Conservation (phyloP, 2,329 filamentous ascomycete species). For the Trichoderma sp. region DNA sequence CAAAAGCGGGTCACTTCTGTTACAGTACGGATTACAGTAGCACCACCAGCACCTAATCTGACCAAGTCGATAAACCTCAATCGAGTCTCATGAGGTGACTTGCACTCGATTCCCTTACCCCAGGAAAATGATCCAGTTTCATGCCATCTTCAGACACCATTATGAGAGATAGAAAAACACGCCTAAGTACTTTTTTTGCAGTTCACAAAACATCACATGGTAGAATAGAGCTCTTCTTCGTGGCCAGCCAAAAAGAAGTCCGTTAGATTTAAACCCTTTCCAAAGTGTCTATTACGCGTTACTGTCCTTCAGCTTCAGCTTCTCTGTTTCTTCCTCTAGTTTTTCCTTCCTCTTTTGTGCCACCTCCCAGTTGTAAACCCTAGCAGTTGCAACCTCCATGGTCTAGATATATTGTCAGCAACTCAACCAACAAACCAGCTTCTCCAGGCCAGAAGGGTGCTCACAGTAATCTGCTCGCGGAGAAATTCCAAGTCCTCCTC, state of each 20-base stretch:
- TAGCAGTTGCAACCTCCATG: conserved; percentile 90
- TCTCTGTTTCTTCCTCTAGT: conserved; percentile 53
- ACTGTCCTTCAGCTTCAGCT: conserved; percentile 39
- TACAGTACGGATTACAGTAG: background rate
- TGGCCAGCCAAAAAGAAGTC: conserved; percentile 4
- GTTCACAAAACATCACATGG: background rate
- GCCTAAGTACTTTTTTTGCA: conserved; percentile 10
- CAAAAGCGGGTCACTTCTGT: conserved; percentile 15
- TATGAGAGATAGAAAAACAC: background rate
- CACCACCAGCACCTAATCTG: too few species aligned
- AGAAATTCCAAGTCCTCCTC: conserved; percentile 96
- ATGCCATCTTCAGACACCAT: background rate
- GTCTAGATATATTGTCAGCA: conserved; percentile 54
- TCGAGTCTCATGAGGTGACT: background rate
- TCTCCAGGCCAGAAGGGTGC: conserved; percentile 29
- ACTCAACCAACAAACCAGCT: background rate
- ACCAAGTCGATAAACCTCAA: background rate
- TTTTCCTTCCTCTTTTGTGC: conserved; percentile 93
- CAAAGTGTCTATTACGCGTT: conserved; percentile 23
- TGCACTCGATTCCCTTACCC: background rate
- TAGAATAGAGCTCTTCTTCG: background rate
- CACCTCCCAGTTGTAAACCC: conserved; percentile 99
- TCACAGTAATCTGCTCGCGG: conserved; percentile 90
- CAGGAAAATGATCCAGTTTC: background rate
- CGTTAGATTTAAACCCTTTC: background rate